Conservation (phyloP, 805 yeast genomes). For the Lachancea mirantina region DNA sequence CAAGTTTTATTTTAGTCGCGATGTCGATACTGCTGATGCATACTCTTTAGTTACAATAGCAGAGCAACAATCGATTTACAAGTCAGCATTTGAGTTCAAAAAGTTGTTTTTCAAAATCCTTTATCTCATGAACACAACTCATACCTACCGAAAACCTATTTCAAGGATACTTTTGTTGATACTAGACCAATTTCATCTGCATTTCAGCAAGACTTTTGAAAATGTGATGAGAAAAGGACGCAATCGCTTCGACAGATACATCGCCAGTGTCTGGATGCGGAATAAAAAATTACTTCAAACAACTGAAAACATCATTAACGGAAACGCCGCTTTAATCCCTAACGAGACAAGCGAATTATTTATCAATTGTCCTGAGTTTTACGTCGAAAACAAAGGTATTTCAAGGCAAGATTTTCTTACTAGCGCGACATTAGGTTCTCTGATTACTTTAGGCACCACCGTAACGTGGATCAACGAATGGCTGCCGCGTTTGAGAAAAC, state of each 20-base stretch:
- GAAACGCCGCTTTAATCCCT: conserved; percentile 13
- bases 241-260: conserved; percentile 18
- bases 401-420: conserved; percentile 50
- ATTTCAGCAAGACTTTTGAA: conserved; percentile 30
- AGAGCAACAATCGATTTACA: conserved; percentile 27
- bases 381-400: conserved; percentile 23
- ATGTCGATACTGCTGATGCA: conserved; percentile 36
- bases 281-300: conserved; percentile 27
- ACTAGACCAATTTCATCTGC: conserved; percentile 33
- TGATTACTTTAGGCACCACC: conserved; percentile 48
- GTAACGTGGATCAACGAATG: conserved; percentile 51
- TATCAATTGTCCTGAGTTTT: conserved; percentile 26
- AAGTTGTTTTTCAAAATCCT: conserved; percentile 20
- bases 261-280: conserved; percentile 32
- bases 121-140: conserved; percentile 32
- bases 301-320: conserved; percentile 29
- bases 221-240: conserved; percentile 19
- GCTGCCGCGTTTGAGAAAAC: conserved; percentile 50
- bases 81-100: conserved; percentile 26
- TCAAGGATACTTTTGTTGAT: conserved; percentile 34
- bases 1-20: conserved; percentile 43
- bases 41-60: conserved; percentile 31
- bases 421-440: conserved; percentile 41
- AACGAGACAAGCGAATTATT: conserved; percentile 28
- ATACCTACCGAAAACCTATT: conserved; percentile 46